Percentiles rank a stretch among this genome's conserved stretches.
phyloP scores from a whole-genome alignment of 306 rosid species.

The Lathyrus sativus region DNA sequence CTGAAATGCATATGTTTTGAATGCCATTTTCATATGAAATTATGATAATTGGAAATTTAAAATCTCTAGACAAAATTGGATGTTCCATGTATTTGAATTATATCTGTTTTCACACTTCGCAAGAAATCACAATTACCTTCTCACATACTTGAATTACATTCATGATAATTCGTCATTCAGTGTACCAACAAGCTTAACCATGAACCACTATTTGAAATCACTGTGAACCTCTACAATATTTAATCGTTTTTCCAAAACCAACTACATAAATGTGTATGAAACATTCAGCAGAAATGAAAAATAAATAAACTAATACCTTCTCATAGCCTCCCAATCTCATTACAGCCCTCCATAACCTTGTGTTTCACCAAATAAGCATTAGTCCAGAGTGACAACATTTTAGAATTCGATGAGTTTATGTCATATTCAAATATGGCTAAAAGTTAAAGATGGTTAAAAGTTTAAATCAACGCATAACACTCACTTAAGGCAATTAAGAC shows the following conservation, averaged over 20 bases:
- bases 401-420: conserved; percentile 21
- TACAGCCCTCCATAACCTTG: conserved; percentile 95
- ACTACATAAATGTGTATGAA: conserved; percentile 12
- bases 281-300: conserved; percentile 1
- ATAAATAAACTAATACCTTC: conserved; percentile 57
- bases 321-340: conserved; percentile 97
- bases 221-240: conserved; percentile 20
- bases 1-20: conserved; percentile 13
- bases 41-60: conserved; percentile 10
- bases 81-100: conserved; percentile 7
- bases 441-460: conserved; percentile 12
- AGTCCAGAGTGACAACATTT: conserved; percentile 27
- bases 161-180: background rate
- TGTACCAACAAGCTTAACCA: conserved; percentile 8
- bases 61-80: conserved; percentile 6
- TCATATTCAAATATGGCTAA: conserved; percentile 13
- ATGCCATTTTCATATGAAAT: conserved; percentile 2
- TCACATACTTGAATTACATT: too few relatives aligned
- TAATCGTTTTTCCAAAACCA: conserved; percentile 22
- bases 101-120: conserved; percentile 6
- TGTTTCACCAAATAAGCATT: conserved; percentile 45
- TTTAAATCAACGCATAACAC: conserved; percentile 38
- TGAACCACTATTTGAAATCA: conserved; percentile 25
- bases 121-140: conserved; percentile 18
- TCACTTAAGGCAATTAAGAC: conserved; percentile 94